phyloP scores from a whole-genome alignment of 306 rosid species.

The Fragaria iinumae region DNA sequence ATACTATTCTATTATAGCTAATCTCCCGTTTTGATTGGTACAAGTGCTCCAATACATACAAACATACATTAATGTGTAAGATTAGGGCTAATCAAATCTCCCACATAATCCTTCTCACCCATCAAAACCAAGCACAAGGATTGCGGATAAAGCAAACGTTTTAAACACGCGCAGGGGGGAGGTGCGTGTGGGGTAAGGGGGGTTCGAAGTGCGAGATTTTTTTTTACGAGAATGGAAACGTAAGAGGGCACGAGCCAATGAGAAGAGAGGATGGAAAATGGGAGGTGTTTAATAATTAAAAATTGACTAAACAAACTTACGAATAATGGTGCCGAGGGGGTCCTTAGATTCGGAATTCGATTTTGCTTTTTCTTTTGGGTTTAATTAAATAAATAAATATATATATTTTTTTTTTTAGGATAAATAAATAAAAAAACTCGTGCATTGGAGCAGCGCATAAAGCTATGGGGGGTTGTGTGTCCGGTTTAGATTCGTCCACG shows the following conservation, averaged over 20 bases:
- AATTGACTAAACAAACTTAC: neutral
- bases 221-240: neutral
- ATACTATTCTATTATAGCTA: neutral
- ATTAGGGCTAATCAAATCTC: neutral
- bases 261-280: neutral
- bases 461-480: neutral
- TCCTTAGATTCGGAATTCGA: conserved; percentile 33
- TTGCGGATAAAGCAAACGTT: neutral
- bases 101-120: neutral
- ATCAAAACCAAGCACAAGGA: neutral
- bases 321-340: neutral
- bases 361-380: conserved; percentile 36
- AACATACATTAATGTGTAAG: neutral
- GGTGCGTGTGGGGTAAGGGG: neutral
- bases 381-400: neutral
- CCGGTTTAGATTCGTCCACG: conserved; percentile 15
- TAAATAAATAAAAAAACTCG: conserved; percentile 1
- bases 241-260: neutral
- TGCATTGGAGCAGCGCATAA: conserved; percentile 28
- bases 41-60: neutral
- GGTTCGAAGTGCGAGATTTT: neutral
- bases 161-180: neutral
- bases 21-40: neutral
- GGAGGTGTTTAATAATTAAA: neutral
- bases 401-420: no score